These are phyloP conservation scores for Saccharomycopsis guyanensis DNA, from an alignment of 805 yeast genomes.

Conservation along the genomic window DNA sequence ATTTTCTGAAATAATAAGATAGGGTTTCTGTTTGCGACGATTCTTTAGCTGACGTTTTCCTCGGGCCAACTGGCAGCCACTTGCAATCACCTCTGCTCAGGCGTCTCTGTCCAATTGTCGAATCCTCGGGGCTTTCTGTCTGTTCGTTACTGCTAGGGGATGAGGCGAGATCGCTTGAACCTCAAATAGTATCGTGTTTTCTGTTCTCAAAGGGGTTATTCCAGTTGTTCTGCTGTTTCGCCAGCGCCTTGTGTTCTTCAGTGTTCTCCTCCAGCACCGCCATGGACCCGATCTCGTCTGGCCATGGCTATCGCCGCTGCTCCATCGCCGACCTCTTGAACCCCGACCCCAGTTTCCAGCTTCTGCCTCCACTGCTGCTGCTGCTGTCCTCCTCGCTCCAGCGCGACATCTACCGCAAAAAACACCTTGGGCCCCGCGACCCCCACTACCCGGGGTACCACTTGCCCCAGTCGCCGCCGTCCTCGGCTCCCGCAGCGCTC, in stretches of 20 bases:
- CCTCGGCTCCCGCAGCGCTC: not conserved
- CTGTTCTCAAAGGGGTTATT: not conserved
- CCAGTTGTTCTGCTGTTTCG: too few species aligned
- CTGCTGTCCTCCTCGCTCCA: not conserved
- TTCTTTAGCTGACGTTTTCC: too few species aligned
- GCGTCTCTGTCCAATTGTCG: too few species aligned
- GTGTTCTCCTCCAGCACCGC: too few species aligned
- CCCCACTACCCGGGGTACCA: not conserved
- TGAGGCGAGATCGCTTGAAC: not conserved
- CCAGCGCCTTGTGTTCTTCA: too few species aligned
- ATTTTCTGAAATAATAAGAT: too few species aligned
- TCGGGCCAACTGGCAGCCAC: too few species aligned
- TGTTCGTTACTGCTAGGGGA: not conserved
- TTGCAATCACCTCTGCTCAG: too few species aligned
- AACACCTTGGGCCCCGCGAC: too few species aligned
- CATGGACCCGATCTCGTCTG: not conserved
- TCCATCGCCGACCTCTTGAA: not conserved
- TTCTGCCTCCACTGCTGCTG: not conserved
- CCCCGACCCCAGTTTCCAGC: not conserved
- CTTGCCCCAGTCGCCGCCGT: not conserved
- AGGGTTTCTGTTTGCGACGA: too few species aligned
- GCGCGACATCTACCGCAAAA: not conserved
- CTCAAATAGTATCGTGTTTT: not conserved
- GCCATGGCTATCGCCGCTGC: not conserved
- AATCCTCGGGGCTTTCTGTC: too few species aligned